A percentile compares a stretch with the other conserved stretches of the same genome.
Evolutionary conservation across 2,329 filamentous ascomycete genomes (phyloP).

Genomic region (Ophiostoma pallidulum): DNA sequence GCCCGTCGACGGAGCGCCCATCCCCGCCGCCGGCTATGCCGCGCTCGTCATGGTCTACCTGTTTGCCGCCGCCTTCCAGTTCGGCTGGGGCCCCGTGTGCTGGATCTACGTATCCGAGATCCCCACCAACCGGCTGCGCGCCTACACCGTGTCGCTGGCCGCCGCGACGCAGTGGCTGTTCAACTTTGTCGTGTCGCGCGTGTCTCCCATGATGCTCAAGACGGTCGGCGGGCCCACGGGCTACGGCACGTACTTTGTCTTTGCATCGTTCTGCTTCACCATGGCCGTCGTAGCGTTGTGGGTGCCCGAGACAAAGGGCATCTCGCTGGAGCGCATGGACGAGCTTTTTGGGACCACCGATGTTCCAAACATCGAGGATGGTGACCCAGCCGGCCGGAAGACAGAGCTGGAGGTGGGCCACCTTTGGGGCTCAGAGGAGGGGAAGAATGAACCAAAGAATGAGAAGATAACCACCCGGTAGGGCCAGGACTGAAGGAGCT

Average conservation of each 20-base stretch:
- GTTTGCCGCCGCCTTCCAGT: constrained; percentile 52
- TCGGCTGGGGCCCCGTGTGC: constrained; percentile 54
- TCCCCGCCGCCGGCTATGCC: constrained; percentile 40
- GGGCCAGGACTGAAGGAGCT: too few species aligned
- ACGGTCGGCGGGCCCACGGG: constrained; percentile 17
- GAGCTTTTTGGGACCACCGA: constrained; percentile 20
- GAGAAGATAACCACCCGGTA: too few species aligned
- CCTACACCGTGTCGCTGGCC: constrained; percentile 50
- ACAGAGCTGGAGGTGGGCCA: constrained; percentile 9
- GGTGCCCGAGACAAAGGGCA: constrained; percentile 19
- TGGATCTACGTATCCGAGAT: constrained; percentile 54
- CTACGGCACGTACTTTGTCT: constrained; percentile 47
- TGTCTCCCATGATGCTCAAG: constrained; percentile 52
- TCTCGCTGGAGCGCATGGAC: constrained; percentile 21
- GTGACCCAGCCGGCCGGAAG: constrained; percentile 13
- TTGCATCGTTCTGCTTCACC: constrained; percentile 45
- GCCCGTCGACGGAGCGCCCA: constrained; percentile 26
- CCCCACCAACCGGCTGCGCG: constrained; percentile 47
- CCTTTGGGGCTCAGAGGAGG: neutral
- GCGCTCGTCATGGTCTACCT: constrained; percentile 52
- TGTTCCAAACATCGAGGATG: constrained; percentile 17
- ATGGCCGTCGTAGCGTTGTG: constrained; percentile 36
- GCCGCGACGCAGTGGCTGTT: constrained; percentile 56
- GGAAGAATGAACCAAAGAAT: too few species aligned
- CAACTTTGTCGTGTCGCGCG: constrained; percentile 53